A percentile compares a stretch with the other conserved stretches of the same genome.
Conservation (phyloP, 2,329 filamentous ascomycete genomes). For the Fusarium papillatum region DNA sequence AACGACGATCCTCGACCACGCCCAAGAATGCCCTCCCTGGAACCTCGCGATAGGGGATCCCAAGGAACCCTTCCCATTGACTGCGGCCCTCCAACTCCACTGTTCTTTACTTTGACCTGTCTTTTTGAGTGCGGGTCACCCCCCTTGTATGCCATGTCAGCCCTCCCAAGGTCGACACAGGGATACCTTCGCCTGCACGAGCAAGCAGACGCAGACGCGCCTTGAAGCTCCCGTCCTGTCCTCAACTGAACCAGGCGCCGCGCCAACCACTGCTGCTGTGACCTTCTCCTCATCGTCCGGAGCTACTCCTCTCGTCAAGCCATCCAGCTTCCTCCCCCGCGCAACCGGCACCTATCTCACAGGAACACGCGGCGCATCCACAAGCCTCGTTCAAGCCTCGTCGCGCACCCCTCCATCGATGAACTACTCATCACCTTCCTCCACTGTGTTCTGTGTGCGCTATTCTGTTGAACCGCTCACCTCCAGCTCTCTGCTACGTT, state of each 20-base stretch:
- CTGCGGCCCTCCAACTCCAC: conserved; percentile 12
- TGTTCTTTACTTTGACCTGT: neutral
- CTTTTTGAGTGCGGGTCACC: neutral
- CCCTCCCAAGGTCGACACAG: conserved; percentile 3
- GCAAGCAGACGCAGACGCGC: neutral
- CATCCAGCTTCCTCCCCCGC: conserved; percentile 11
- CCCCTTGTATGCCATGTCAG: conserved; percentile 1
- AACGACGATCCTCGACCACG: conserved; percentile 33
- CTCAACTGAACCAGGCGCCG: neutral
- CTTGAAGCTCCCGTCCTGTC: neutral
- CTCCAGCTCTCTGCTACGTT: neutral
- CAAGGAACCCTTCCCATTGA: conserved; percentile 24
- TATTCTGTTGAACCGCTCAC: neutral
- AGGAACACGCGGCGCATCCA: conserved; percentile 15
- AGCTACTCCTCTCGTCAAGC: conserved; percentile 10
- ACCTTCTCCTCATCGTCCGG: neutral
- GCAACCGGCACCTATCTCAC: conserved; percentile 7
- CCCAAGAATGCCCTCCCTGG: conserved; percentile 25
- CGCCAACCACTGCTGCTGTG: neutral
- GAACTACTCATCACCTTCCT: neutral
- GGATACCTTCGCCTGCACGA: neutral
- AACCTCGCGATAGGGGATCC: conserved; percentile 28
- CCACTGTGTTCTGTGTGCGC: neutral
- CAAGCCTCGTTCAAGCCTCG: conserved; percentile 17
- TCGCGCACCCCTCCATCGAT: neutral